These are phyloP conservation scores for Suillus cothurnatus DNA, from an alignment of 768 basidiomycete genomes.

Conservation along the genomic window DNA sequence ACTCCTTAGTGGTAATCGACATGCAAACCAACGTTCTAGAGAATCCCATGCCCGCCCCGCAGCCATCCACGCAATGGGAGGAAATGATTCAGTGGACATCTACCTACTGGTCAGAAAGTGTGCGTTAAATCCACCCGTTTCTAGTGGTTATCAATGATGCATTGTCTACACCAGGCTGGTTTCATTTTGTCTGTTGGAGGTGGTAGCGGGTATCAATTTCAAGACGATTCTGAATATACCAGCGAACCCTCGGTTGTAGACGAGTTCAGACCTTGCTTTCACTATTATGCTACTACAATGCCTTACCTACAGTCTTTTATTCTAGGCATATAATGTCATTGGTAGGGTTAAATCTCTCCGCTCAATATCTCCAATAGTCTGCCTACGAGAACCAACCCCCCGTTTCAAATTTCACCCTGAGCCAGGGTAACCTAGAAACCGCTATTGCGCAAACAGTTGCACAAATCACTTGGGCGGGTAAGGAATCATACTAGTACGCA, in stretches of 20 bases:
- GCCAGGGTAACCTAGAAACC: too few species aligned
- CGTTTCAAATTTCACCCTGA: too few species aligned
- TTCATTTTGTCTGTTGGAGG: neutral
- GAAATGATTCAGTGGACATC: too few species aligned
- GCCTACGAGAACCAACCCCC: too few species aligned
- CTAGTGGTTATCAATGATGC: neutral
- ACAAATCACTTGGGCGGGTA: too few species aligned
- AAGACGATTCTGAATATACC: too few species aligned
- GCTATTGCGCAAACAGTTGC: too few species aligned
- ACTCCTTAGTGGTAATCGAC: neutral
- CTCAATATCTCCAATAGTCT: neutral
- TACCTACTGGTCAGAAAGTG: too few species aligned
- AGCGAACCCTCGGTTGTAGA: neutral
- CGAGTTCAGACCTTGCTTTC: neutral
- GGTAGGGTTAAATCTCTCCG: neutral
- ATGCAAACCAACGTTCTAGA: neutral
- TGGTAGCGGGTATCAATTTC: neutral
- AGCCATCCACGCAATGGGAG: neutral
- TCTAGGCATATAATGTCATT: conserved; percentile 8
- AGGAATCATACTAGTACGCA: too few species aligned
- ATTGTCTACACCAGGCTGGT: neutral
- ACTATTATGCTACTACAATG: neutral
- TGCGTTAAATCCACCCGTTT: neutral
- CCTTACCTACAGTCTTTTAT: neutral
- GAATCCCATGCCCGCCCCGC: neutral